Base-by-base conservation (phyloP, 2,329 filamentous ascomycete genomes). In the Aspergillus sp. region DNA sequence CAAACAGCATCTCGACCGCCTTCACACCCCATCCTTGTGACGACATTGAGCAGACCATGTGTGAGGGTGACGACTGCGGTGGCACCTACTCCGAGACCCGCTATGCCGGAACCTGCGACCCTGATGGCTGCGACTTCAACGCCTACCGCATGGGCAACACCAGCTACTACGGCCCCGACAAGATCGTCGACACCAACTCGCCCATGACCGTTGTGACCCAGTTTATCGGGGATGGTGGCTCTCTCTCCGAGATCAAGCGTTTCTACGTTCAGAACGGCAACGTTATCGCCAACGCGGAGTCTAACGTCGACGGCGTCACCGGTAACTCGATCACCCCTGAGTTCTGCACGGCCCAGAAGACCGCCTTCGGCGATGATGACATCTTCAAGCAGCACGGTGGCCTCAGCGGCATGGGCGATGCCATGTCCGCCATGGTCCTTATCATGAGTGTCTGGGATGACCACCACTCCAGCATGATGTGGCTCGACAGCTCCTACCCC, bases 81-180 rank as follows among this genome's bases (percentile, higher is more conserved):
- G 83, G 81, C 21, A 76, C 73, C 11, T 76, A 76, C 58, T 71
- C 79, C 63, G 50, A 58, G 47, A 71, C 78, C 59, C 82, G 85
- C 58, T 87, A 87, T 67, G 72, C 63, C 36, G 84, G 84, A 49
- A 70, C 79, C 56, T 88, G 86, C 68, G 86, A 88, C 69, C 82
- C 84, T 59, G 84, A 87, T 64, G 86, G 85, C n/a, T 88, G 86
- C 66, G 86, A 87, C 68, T 88, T 85, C 79, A 87, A 87, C 78
- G 66, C 78, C 42, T 88, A 83, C 79, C 84, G 85, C 66, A 77
- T 83, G 77, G 86, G 86, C 58, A 78, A 84, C 71, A 74, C 75
- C 48, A 72, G 73, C 66, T 88, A 86, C 76, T 88, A 84, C 73
- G 86, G 85, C 54, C 71, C 77, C 2, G 75, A 76, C 59, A 75